phyloP scores from a whole-genome alignment of 2,329 filamentous ascomycete genomes.

The Chaetomium strumarium region DNA sequence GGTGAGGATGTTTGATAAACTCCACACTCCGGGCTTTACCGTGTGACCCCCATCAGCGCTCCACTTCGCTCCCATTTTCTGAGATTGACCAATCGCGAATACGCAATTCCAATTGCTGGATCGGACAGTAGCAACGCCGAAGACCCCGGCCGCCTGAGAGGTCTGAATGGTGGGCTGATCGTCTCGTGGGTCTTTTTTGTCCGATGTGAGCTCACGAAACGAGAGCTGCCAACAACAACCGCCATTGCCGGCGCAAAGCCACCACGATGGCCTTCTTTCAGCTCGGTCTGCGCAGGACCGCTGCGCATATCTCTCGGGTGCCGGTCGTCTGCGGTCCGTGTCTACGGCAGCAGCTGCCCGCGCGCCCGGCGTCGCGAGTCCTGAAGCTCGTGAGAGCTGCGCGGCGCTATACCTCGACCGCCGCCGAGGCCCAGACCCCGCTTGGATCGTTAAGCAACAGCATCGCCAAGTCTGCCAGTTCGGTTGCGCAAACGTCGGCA shows the following conservation, averaged over 20 bases:
- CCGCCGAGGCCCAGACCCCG: slow-evolving; percentile 28
- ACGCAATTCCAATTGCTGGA: too few species aligned
- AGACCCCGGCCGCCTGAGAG: neutral
- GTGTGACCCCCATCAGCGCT: too few species aligned
- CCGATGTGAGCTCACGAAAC: slow-evolving; percentile 11
- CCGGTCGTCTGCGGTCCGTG: slow-evolving; percentile 47
- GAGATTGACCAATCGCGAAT: too few species aligned
- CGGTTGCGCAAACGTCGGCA: neutral
- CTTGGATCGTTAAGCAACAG: slow-evolving; percentile 18
- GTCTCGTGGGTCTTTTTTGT: slow-evolving; percentile 1
- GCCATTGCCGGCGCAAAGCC: slow-evolving; percentile 16
- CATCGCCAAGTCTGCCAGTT: slow-evolving; percentile 7
- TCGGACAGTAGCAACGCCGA: too few species aligned
- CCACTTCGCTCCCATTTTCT: too few species aligned
- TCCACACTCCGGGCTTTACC: too few species aligned
- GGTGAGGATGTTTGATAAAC: too few species aligned
- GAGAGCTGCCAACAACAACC: slow-evolving; percentile 5
- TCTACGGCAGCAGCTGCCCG: slow-evolving; percentile 23
- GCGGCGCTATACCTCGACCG: slow-evolving; percentile 32
- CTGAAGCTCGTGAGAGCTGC: slow-evolving; percentile 27
- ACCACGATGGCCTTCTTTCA: slow-evolving; percentile 28
- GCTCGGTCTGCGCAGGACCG: slow-evolving; percentile 26
- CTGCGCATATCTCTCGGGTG: slow-evolving; percentile 25
- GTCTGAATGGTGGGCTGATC: slow-evolving; percentile 19
- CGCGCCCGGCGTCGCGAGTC: slow-evolving; percentile 10